These are phyloP conservation scores for Leccinum broughii DNA, from an alignment of 768 basidiomycete species.

Conservation along the genomic window DNA sequence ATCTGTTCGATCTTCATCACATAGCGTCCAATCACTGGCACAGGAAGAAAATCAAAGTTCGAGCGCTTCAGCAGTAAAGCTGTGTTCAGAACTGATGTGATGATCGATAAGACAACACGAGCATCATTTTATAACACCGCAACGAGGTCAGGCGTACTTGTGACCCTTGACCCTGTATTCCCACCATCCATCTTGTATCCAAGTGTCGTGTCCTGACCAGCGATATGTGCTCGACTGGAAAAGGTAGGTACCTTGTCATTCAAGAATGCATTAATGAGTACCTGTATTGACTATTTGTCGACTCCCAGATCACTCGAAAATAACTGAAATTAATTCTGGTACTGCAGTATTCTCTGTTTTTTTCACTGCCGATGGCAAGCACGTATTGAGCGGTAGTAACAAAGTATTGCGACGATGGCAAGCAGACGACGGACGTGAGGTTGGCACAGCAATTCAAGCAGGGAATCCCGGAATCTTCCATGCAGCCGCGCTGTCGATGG, in stretches of 20 bases:
- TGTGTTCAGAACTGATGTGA: no score
- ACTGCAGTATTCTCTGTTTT: neutral
- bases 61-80: no score
- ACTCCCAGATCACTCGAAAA: neutral
- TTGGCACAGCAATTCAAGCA: neutral
- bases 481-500: neutral
- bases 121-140: no score
- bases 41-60: no score
- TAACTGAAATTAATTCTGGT: neutral
- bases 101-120: no score
- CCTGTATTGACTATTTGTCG: neutral
- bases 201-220: neutral
- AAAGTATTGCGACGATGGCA: slow-evolving; percentile 3
- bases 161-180: no score
- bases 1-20: no score
- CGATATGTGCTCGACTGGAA: neutral
- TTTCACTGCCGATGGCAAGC: neutral
- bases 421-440: neutral
- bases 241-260: neutral
- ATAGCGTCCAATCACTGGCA: no score
- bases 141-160: no score
- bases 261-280: no score
- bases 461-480: neutral
- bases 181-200: no score
- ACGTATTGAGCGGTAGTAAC: neutral